Conservation (phyloP, 225 moss, liverwort and hornwort species). For the Rhytidiadelphus loreus region DNA sequence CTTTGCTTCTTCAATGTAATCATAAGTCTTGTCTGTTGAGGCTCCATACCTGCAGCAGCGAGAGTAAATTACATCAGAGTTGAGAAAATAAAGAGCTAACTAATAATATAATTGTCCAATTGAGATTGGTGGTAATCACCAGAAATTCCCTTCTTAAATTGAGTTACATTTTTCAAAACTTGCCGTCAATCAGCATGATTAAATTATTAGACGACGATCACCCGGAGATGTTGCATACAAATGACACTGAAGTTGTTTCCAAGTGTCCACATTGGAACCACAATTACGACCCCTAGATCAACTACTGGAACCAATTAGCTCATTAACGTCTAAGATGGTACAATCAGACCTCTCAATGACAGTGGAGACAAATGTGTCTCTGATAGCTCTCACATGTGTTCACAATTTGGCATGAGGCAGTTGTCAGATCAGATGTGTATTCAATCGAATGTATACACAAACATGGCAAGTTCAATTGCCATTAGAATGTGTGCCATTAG, state of each 20-base stretch:
- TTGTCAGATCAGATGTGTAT: neutral
- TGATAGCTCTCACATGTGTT: neutral
- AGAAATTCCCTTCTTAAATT: neutral
- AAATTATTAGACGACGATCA: neutral
- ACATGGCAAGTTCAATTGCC: neutral
- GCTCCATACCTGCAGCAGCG: neutral
- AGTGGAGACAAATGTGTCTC: neutral
- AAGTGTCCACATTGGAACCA: neutral
- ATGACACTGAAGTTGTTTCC: neutral
- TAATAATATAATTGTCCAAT: neutral
- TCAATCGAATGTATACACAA: neutral
- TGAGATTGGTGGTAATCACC: neutral
- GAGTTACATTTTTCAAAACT: too few species aligned
- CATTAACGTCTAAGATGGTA: neutral
- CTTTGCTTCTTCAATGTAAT: constrained; percentile 36
- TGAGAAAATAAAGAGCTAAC: too few species aligned
- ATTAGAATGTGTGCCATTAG: neutral
- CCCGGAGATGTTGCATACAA: too few species aligned
- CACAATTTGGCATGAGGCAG: neutral
- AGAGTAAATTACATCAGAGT: neutral
- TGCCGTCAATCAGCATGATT: neutral
- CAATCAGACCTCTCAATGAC: neutral
- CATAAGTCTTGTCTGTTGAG: constrained; percentile 8
- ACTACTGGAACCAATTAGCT: neutral
- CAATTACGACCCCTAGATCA: neutral